Base-by-base conservation (phyloP, 139 green algal species). In the Tetradesmus obliquus region DNA sequence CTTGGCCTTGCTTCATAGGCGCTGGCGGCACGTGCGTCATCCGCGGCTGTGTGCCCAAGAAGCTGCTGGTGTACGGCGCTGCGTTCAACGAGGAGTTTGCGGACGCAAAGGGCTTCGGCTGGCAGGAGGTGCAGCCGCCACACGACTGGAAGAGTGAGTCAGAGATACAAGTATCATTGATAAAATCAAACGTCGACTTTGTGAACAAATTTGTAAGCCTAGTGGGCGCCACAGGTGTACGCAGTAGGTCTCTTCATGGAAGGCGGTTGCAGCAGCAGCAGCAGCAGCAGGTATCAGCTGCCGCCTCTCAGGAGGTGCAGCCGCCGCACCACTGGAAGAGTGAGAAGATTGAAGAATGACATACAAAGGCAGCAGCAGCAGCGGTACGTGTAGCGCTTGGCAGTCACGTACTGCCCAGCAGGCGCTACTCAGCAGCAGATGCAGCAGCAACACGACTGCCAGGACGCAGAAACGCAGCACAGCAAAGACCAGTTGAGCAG, bases 31-130 rank as follows among this genome's bases (percentile, higher is more conserved):
- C 95, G 12, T 99, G 98, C 91, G 98, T 99, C 6, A 98, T 99
- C 85, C 97, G 98, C 10, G 98, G 98, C 60, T 99, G 98, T 91
- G 98, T 99, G 13, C 98, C 98, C 17, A 99, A 99, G 94, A 99
- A 99, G 96, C 96, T 99, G 32, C 92, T 99, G 24, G 98, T 99
- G 45, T 99, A 98, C 69, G 96, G 95, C 8, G 74, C 89, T 3
- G 88, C 94, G 66, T 98, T 96, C 82, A 74, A 89, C 2, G 95
- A 97, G 55, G 93, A 95, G 90, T 96, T 98, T 57, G 54, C 87
- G 7, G 97, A 98, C 60, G 95, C 96, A 0, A 58, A 69, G 10
- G 97, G 97, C 71, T 98, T 98, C 82, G 97, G 97, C 62, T 99
- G 95, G 92, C 87, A 1, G 66, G 60, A 66, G n/a, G 4, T 12